Evolutionary conservation across 2,329 filamentous ascomycete genomes (phyloP), one percentile per base, ranked within the genome.

Genomic region (Verticillium tricorpus): DNA sequence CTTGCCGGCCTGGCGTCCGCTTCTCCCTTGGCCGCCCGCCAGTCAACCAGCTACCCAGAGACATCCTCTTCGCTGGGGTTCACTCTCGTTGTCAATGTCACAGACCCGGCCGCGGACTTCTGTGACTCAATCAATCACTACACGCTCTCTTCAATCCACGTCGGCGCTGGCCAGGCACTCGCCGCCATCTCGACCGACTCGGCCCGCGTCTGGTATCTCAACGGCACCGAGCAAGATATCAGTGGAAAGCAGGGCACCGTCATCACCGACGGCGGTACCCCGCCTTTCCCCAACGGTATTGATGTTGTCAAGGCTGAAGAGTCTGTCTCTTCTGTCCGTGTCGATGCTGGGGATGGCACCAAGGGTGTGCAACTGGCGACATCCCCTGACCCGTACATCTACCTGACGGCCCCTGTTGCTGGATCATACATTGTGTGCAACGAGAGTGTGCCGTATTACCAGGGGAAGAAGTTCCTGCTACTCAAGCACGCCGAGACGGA

Each of bases 121-220:
- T 67, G 67, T 6, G 72, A 76, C 0, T 70, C 78, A 0, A 74
- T 83, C 64, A 71, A 82, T 39, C 70, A 74, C 67, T 74, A 68
- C 63, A 72, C 72, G 56, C 60, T 83, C 31, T 69, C 71, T 55
- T 76, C 73, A 56, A 76, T 79, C 50, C 80, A 82, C 68, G 71
- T 72, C 7, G 79, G 79, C 39, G 76, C 80, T 0, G 79, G 76
- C 1, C 62, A 72, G 11, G 74, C 73, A 60, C 73, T 76, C 2
- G 78, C 76, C 9, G 74, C 77, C 1, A 70, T 80, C 14, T 61
- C 65, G 6, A 63, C 66, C 22, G 66, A 69, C 32, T 58, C 63
- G 34, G 60, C 63, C 6, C 71, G 72, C 57, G 66, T 78, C 62
- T 84, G 83, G 67, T 84, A 83, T 74, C 71, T 79, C 61, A 84